These are phyloP conservation scores for Fusarium torreyae DNA, from an alignment of 2,329 filamentous ascomycete species.

Conservation along the genomic window DNA sequence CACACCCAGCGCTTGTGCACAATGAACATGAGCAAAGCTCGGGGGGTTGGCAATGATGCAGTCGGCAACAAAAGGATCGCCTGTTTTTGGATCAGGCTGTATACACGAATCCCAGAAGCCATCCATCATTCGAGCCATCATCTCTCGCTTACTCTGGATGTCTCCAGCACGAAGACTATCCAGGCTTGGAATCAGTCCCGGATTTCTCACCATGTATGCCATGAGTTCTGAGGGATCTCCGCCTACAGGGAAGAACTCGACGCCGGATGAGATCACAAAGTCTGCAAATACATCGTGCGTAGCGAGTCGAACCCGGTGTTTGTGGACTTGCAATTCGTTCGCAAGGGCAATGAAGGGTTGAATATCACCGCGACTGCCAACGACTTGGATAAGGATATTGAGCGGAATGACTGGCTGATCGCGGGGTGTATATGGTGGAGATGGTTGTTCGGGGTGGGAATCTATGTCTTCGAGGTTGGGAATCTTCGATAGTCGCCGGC, in stretches of 20 bases:
- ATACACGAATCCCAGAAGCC: slow-evolving; percentile 12
- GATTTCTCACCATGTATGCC: slow-evolving; percentile 22
- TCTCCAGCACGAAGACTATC: slow-evolving; percentile 2
- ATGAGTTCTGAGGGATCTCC: slow-evolving; percentile 37
- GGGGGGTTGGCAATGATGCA: slow-evolving; percentile 88
- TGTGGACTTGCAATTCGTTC: slow-evolving; percentile 15
- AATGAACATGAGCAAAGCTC: slow-evolving; percentile 83
- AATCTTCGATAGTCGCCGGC: slow-evolving; percentile 6
- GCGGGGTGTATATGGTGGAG: background rate
- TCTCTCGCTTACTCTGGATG: slow-evolving; percentile 1
- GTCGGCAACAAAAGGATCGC: slow-evolving; percentile 75
- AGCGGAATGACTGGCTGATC: background rate
- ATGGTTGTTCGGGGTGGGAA: background rate
- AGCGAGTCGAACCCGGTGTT: slow-evolving; percentile 31
- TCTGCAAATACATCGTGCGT: slow-evolving; percentile 25
- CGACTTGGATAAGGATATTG: slow-evolving; percentile 36
- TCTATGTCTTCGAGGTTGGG: slow-evolving; percentile 10
- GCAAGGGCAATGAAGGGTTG: slow-evolving; percentile 36
- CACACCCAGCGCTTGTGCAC: slow-evolving; percentile 82
- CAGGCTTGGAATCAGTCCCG: slow-evolving; percentile 2
- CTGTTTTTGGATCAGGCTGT: background rate
- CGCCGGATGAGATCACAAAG: slow-evolving; percentile 1
- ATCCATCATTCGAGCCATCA: slow-evolving; percentile 3
- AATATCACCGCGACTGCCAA: slow-evolving; percentile 36
- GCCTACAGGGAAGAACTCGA: slow-evolving; percentile 31